Evolutionary conservation across 352 stramenopile species (phyloP).

Genomic region (Achlya hypogyna): DNA sequence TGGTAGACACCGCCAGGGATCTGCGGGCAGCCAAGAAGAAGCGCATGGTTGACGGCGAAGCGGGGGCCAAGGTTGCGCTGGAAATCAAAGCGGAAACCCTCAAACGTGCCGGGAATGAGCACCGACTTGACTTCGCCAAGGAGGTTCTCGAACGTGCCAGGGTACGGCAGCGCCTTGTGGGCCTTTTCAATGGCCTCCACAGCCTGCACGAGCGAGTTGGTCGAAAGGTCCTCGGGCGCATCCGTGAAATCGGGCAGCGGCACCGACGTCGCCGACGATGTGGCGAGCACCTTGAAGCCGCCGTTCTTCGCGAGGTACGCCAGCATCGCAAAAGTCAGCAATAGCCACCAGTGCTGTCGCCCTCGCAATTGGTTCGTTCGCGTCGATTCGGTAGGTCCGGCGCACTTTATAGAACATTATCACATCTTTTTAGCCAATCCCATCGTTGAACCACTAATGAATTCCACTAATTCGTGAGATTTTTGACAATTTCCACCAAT

Average conservation of each 20-base stretch:
- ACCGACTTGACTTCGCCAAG: slow-evolving; percentile 75
- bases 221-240: slow-evolving; percentile 8
- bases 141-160: slow-evolving; percentile 75
- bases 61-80: slow-evolving; percentile 68
- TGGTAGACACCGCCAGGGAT: slow-evolving; percentile 78
- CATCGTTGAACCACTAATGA: neutral
- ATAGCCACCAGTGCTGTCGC: slow-evolving; percentile 10
- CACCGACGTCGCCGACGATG: slow-evolving; percentile 18
- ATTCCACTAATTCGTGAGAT: neutral
- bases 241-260: slow-evolving; percentile 16
- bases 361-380: slow-evolving; percentile 8
- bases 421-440: neutral
- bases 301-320: neutral
- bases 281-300: slow-evolving; percentile 16
- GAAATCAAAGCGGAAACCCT: slow-evolving; percentile 83
- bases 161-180: slow-evolving; percentile 57
- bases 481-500: neutral
- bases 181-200: slow-evolving; percentile 76
- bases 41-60: slow-evolving; percentile 78
- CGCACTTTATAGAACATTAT: neutral
- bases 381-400: neutral
- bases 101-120: slow-evolving; percentile 71
- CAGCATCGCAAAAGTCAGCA: neutral
- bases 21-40: slow-evolving; percentile 73
- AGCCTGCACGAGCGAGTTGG: slow-evolving; percentile 50